Evolutionary conservation across 345 rosid genomes (phyloP).

Genomic region (Bruguiera parviflora): DNA sequence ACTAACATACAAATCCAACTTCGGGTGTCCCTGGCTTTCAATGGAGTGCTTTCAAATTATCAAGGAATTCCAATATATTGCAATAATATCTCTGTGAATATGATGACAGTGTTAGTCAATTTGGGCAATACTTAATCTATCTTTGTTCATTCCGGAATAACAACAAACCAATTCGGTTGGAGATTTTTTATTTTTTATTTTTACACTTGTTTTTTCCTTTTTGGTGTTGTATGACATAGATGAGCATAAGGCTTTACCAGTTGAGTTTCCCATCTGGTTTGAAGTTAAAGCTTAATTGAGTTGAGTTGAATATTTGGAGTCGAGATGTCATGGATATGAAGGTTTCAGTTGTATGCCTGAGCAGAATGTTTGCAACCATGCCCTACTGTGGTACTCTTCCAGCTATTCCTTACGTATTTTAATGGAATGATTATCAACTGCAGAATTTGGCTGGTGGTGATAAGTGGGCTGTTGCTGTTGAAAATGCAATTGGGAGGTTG

Average conservation of each 20-base stretch:
- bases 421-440: constrained; percentile 12
- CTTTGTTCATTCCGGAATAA: too few relatives aligned
- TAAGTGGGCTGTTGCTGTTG: constrained; percentile 87
- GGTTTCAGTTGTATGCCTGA: too few relatives aligned
- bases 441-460: constrained; percentile 74
- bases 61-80: too few relatives aligned
- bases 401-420: not conserved
- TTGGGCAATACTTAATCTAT: too few relatives aligned
- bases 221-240: not conserved
- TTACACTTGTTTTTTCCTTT: not conserved
- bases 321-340: too few relatives aligned
- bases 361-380: too few relatives aligned
- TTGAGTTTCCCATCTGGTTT: not conserved
- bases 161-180: not conserved
- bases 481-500: constrained; percentile 76
- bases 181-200: not conserved
- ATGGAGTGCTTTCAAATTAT: too few relatives aligned
- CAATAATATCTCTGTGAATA: too few relatives aligned
- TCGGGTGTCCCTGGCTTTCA: too few relatives aligned
- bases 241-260: not conserved
- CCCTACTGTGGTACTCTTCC: constrained; percentile 1
- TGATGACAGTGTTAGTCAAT: too few relatives aligned
- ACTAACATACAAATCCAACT: too few relatives aligned
- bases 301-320: not conserved
- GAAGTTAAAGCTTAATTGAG: not conserved